Evolutionary conservation across 345 rosid genomes (phyloP), one percentile per base, ranked within the genome.

Genomic region (Combretum micranthum): DNA sequence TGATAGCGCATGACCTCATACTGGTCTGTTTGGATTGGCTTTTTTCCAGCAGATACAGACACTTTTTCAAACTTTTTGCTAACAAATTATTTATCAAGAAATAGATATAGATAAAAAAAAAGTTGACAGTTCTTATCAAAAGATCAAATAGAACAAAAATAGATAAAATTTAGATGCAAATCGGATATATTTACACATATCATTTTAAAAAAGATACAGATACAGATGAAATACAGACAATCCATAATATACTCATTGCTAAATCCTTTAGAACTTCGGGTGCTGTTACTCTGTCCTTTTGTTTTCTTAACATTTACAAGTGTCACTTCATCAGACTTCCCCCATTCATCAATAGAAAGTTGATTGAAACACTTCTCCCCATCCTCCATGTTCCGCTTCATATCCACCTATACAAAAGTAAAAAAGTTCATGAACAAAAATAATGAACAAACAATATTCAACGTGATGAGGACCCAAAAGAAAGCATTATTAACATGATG

Each of bases 331-430:
- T 89, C 95, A 56, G 89, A 90, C 72, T 93, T 87, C 0, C 96
- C 96, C 47, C 97, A 71, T 70, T 89, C 99, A 85, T 93, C 97
- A 66, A 89, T 89, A 32, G 99, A 93, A 52, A 93, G 92, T 65
- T 83, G 84, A 72, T 85, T 83, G 79, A 90, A 93, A 55, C 87
- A 83, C 68, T 82, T 85, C 69, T 93, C 97, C 23, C 95, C 97
- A 20, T 82, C 87, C 43, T 82, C 95, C 64, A 83, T 66, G 73
- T 81, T 80, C 42, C 77, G 74, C 67, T 81, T 93, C 66, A 83
- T 78, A 71, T 87, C 96, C 65, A 78, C 88, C 96, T 93, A 65
- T 32, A 63, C 15, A 26, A 42, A 22, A 49, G 45, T 0, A 7
- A 51, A 13, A 25, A 19, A 26, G 8, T 51, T 42, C 10, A 47